Evolutionary conservation across 495 filamentous ascomycete species (phyloP), one percentile per base, ranked within the genome.

Genomic region (Xylaria acuta): DNA sequence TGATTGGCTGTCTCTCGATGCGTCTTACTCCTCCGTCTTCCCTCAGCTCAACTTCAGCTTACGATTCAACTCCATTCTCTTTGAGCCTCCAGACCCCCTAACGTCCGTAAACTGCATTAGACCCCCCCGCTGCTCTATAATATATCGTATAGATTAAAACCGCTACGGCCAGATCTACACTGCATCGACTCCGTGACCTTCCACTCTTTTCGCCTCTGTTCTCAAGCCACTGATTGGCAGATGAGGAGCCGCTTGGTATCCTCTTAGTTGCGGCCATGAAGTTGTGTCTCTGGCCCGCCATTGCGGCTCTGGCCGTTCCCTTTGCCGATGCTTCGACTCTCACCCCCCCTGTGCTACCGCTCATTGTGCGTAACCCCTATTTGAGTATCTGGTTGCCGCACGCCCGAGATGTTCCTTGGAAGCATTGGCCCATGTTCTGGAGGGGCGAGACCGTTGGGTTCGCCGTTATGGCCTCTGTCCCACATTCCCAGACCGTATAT

Each of bases 381-480:
- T 84, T 97, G 49, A 97, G 93, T 75, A 92, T 94, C 16, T 97
- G 95, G 94, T 80, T 97, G 64, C 87, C 86, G 14, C 87, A 91
- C 83, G 93, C 94, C 43, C 88, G 95, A 60, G 89, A 92, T 18
- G 85, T 84, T 25, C 95, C 95, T n/a, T 98, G 95, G 95, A 87
- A 89, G 43, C 89, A 89, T 79, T 98, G 95, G 95, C 95, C 95
- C 36, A 97, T 97, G 73, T 98, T 98, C 79, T 98, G 92, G 86
- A 97, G 93, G 18, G 94, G 95, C 25, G 87, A 91, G 77, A 89
- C 88, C 76, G 83, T 97, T 71, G 95, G 95, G 20, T 92, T 97
- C 72, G 90, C 90, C 0, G 80, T 97, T 71, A 88, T 97, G 78
- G 94, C 93, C 53, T 88, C 91, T 36, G 85, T 97, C 3, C 92